Conservation (phyloP, 441 rosid species). For the Syzygium syzygioides region DNA sequence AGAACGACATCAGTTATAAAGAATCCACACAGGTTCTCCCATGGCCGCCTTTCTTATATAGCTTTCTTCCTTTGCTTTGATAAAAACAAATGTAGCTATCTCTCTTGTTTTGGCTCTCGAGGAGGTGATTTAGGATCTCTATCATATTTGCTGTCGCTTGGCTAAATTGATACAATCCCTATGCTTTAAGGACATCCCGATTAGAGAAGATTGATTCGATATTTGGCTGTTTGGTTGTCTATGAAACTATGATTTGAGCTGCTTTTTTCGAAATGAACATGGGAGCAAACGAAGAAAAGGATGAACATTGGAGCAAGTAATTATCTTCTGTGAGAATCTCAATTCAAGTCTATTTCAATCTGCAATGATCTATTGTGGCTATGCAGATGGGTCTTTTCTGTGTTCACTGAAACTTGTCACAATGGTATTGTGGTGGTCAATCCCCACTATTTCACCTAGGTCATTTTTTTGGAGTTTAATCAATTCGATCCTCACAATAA, state of each 20-base stretch:
- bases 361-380: rapidly evolving
- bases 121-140: background rate
- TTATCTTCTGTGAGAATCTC: background rate
- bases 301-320: background rate
- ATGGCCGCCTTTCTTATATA: background rate
- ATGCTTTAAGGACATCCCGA: background rate
- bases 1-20: background rate
- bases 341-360: background rate
- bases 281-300: background rate
- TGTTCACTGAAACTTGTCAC: background rate
- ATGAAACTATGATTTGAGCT: background rate
- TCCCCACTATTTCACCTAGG: background rate
- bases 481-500: too few species aligned
- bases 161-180: background rate
- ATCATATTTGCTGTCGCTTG: background rate
- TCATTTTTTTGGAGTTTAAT: background rate
- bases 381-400: background rate
- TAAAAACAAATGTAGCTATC: background rate
- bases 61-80: background rate
- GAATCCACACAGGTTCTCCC: background rate
- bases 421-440: background rate
- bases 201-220: background rate
- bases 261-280: background rate
- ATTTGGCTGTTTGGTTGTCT: background rate
- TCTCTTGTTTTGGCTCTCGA: background rate